phyloP scores from a whole-genome alignment of 306 rosid genomes.

The Vigna radiata region DNA sequence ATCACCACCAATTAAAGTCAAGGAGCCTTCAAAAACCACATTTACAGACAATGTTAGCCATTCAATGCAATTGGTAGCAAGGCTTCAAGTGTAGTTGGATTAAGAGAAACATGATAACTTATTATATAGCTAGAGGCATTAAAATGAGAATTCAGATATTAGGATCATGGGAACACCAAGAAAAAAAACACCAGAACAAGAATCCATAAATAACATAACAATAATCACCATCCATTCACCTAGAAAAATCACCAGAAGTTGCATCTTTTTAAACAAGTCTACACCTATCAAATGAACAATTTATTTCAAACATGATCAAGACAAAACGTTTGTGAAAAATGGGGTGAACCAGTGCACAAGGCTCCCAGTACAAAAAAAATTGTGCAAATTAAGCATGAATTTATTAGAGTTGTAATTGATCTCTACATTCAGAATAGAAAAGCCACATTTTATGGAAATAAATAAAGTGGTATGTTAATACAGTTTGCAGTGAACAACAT shows the following conservation, averaged over 20 bases:
- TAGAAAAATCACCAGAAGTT: constrained; percentile 29
- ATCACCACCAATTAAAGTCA: constrained; percentile 93
- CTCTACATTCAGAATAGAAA: constrained; percentile 21
- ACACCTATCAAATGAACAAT: constrained; percentile 10
- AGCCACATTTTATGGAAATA: constrained; percentile 6
- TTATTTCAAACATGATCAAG: background rate
- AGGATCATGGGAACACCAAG: constrained; percentile 5
- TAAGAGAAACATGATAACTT: background rate
- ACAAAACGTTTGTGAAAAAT: background rate
- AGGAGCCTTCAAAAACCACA: constrained; percentile 73
- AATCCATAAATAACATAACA: constrained; percentile 8
- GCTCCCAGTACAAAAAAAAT: constrained; percentile 5
- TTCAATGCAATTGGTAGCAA: background rate
- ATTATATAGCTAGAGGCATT: constrained; percentile 33
- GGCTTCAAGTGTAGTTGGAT: constrained; percentile 26
- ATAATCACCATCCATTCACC: constrained; percentile 2
- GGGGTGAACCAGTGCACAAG: background rate
- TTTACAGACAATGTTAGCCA: constrained; percentile 39
- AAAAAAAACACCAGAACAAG: background rate
- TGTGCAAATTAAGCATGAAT: background rate
- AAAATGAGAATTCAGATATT: constrained; percentile 14
- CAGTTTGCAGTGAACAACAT: background rate
- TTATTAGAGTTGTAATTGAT: constrained; percentile 16
- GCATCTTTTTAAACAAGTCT: constrained; percentile 15
- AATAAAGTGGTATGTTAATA: background rate